These are phyloP conservation scores for Diaporthe batatas DNA, from an alignment of 2,329 filamentous ascomycete genomes.

Conservation along the genomic window DNA sequence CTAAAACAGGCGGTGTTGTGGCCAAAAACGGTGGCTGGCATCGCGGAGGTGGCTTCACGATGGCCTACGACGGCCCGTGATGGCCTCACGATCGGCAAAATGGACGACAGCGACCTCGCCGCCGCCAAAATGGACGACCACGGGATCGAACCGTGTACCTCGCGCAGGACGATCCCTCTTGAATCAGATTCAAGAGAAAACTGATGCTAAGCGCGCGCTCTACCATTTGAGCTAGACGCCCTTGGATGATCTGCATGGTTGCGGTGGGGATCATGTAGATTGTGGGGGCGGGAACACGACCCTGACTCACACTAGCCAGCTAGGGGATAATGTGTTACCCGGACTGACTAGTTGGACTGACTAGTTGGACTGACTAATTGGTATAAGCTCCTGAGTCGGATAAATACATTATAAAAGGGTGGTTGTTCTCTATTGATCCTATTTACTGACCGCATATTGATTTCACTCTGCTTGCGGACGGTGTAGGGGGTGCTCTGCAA, in stretches of 20 bases:
- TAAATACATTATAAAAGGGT: neutral
- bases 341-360: too few relatives aligned
- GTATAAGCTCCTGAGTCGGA: too few relatives aligned
- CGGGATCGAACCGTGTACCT: slow-evolving; percentile 26
- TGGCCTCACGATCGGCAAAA: neutral
- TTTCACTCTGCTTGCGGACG: too few relatives aligned
- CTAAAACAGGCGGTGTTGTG: too few relatives aligned
- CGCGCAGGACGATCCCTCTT: neutral
- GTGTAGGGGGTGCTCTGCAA: neutral
- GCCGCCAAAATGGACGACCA: slow-evolving; percentile 23
- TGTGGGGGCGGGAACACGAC: neutral
- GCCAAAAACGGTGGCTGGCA: too few relatives aligned
- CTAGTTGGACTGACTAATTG: too few relatives aligned
- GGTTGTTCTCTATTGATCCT: neutral
- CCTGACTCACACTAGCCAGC: neutral
- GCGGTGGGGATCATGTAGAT: neutral
- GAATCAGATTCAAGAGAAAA: neutral
- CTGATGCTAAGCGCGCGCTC: slow-evolving; percentile 24
- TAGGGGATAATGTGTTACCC: neutral
- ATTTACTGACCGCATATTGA: neutral
- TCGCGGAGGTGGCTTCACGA: too few relatives aligned
- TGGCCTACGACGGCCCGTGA: neutral
- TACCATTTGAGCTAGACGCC: slow-evolving; percentile 33
- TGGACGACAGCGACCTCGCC: neutral
- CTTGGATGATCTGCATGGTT: neutral